Percentiles rank a stretch among this genome's conserved stretches.
Evolutionary conservation across 345 rosid genomes (phyloP).

Genomic region (Hevea brasiliensis): DNA sequence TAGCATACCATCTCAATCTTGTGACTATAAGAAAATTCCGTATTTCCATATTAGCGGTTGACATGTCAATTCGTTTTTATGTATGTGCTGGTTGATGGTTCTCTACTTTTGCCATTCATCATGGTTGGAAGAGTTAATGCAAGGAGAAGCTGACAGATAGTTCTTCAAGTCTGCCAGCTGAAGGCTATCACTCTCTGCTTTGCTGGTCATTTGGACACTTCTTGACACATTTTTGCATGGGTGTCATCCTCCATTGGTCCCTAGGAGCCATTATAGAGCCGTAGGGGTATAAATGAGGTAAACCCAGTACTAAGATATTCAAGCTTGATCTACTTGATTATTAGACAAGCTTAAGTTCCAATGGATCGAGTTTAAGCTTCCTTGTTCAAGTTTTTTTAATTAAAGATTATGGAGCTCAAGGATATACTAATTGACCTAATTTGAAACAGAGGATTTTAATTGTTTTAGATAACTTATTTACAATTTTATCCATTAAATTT

Average conservation of each 20-base stretch:
- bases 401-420: too few species aligned
- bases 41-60: neutral
- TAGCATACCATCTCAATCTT: conserved; percentile 15
- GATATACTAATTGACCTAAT: too few species aligned
- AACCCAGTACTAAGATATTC: neutral
- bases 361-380: neutral
- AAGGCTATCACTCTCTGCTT: neutral
- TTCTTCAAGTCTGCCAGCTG: neutral
- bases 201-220: neutral
- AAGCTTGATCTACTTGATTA: neutral
- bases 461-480: too few species aligned
- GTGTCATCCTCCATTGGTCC: neutral
- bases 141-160: conserved; percentile 2
- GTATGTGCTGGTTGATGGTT: conserved; percentile 11
- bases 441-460: too few species aligned
- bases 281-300: neutral
- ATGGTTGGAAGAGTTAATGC: neutral
- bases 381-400: neutral
- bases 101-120: neutral
- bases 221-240: neutral
- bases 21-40: neutral
- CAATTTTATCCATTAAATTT: too few species aligned
- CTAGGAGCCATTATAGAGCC: neutral
- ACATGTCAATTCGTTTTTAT: neutral
- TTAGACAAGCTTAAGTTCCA: too few species aligned